phyloP scores from a whole-genome alignment of 805 yeast genomes.

The Yamadazyma phyllophila region DNA sequence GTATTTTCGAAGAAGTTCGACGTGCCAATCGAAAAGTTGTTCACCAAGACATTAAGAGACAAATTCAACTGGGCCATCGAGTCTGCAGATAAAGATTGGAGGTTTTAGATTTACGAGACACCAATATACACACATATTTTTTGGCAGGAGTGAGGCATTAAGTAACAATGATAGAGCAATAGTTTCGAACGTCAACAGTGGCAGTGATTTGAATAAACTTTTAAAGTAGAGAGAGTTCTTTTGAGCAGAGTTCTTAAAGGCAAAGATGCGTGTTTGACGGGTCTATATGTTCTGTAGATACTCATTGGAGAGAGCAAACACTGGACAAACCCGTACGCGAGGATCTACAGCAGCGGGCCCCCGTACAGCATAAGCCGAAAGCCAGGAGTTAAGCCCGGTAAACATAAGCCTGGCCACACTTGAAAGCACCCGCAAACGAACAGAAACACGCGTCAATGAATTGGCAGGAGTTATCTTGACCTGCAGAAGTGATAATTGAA shows the following conservation, averaged over 20 bases:
- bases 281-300: too few species aligned
- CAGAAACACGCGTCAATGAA: background rate
- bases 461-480: constrained; percentile 1
- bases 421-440: background rate
- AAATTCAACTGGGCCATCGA: constrained; percentile 97
- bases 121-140: too few species aligned
- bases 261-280: too few species aligned
- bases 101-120: constrained; percentile 45
- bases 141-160: too few species aligned
- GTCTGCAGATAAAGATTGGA: constrained; percentile 85
- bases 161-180: background rate
- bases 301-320: too few species aligned
- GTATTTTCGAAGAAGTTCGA: constrained; percentile 80
- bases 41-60: constrained; percentile 86
- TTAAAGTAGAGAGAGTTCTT: too few species aligned
- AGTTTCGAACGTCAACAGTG: background rate
- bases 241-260: too few species aligned
- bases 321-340: background rate
- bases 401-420: background rate
- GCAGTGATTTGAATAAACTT: background rate
- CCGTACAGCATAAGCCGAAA: too few species aligned
- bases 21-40: constrained; percentile 90
- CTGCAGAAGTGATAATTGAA: background rate
- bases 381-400: background rate
- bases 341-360: too few species aligned